Base-by-base conservation (phyloP, 2,329 filamentous ascomycete species). In the Colletotrichum sansevieriae region DNA sequence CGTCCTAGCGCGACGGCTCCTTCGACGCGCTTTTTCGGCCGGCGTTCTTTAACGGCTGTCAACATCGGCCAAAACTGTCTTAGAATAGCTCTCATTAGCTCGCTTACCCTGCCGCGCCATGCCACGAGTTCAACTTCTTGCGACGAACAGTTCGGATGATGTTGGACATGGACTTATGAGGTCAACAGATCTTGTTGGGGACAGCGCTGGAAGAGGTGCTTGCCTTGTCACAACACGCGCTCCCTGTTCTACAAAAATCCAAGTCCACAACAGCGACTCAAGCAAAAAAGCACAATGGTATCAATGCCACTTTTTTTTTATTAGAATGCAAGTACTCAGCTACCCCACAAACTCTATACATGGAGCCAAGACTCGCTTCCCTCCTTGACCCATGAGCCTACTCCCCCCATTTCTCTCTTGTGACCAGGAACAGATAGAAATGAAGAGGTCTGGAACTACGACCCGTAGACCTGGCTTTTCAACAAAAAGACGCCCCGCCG, bases 241-340 rank as follows among this genome's bases (percentile, higher is more conserved):
- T 10, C 9, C 37, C 13, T 8, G 6, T 29, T 29, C 29, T 29
- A 29, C 6, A 29, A 7, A 29, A 8, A 18, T 6, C 49, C 9
- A 11, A 18, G 9, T 33, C 41, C 11, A 18, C 25, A 20, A 43
- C 12, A 9, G n/a, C 20, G 13, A 29, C 22, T 20, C 29, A 25
- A 29, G 25, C 12, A 39, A 39, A 12, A 39, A 39, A 39, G 13
- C 37, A 39, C 13, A 39, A 39, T 39, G 33, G 47, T 20, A 39
- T 47, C 12, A 29, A 11, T 54, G 52, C 41, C 33, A 55, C 37
- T 43, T 37, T 12, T 54, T 65, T 58, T 22, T 59, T 54, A 55
- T 68, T 60, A 65, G 47, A 46, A 65, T 68, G 61, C 54, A 65
- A 65, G 65, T 47, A 35, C 41, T 68, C 35, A 15, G 65, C 54